Percentiles rank a stretch among this genome's conserved stretches.
phyloP scores from a whole-genome alignment of 108 stramenopile species.

The Cylindrotheca fusiformis region DNA sequence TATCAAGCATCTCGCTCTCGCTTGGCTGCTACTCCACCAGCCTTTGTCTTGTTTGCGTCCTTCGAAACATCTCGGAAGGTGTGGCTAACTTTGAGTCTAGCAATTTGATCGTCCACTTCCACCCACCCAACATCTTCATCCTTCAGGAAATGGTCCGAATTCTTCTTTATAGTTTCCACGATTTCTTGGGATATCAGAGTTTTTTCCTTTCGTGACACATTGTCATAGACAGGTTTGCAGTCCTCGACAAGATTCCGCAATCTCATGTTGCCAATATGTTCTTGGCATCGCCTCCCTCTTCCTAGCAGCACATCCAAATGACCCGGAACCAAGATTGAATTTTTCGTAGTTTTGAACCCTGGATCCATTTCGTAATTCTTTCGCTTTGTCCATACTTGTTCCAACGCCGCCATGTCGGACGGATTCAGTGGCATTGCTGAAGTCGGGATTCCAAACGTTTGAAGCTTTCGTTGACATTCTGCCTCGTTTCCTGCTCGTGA shows the following conservation, averaged over 20 bases:
- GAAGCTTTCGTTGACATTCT: background rate
- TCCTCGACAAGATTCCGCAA: constrained; percentile 12
- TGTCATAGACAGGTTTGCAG: constrained; percentile 7
- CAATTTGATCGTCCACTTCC: constrained; percentile 10
- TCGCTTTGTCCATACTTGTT: constrained; percentile 3
- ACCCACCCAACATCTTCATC: constrained; percentile 20
- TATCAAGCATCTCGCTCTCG: too few species aligned
- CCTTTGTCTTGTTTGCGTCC: background rate
- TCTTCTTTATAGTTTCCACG: constrained; percentile 3
- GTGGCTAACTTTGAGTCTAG: constrained; percentile 9
- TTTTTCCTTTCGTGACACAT: constrained; percentile 14
- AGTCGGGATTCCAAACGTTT: constrained; percentile 10
- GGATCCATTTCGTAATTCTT: constrained; percentile 14
- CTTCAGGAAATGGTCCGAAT: background rate
- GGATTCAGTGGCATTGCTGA: constrained; percentile 14
- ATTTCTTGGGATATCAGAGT: constrained; percentile 11
- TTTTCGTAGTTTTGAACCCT: background rate
- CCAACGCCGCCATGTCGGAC: background rate
- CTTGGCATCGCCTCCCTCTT: constrained; percentile 19
- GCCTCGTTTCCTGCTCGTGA: constrained; percentile 5
- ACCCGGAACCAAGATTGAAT: constrained; percentile 4
- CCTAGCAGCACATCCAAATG: constrained; percentile 32
- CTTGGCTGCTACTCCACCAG: too few species aligned
- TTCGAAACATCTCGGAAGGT: constrained; percentile 5
- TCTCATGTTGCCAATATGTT: constrained; percentile 25